A percentile compares a stretch with the other conserved stretches of the same genome.
These are phyloP conservation scores for Exobasidium rhododendri DNA, from an alignment of 1,284 basidiomycete genomes.

Conservation along the genomic window DNA sequence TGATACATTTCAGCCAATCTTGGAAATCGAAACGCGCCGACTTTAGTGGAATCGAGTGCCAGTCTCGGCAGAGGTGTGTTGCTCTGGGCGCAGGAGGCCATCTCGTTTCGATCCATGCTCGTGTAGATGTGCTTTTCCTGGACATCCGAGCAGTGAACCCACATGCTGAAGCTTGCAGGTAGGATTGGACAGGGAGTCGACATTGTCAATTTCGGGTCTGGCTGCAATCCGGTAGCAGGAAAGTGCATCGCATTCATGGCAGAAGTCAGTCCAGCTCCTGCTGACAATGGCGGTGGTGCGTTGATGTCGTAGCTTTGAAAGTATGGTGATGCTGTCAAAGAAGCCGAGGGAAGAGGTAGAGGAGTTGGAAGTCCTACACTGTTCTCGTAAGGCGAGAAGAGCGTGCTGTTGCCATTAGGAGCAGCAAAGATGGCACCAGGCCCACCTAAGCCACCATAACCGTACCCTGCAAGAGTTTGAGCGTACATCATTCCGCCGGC, in stretches of 20 bases:
- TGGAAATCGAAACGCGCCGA: slow-evolving; percentile 50
- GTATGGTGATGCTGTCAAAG: slow-evolving; percentile 4
- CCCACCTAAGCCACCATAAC: slow-evolving; percentile 46
- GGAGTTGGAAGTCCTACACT: slow-evolving; percentile 13
- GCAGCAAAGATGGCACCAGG: slow-evolving; percentile 32
- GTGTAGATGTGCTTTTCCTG: slow-evolving; percentile 52
- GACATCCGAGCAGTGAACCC: slow-evolving; percentile 42
- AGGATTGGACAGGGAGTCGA: slow-evolving; percentile 37
- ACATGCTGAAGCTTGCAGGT: slow-evolving; percentile 52
- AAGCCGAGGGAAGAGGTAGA: background rate
- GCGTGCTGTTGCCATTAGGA: slow-evolving; percentile 20
- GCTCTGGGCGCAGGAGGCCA: slow-evolving; percentile 37
- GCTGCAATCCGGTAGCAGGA: slow-evolving; percentile 12
- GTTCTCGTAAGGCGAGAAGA: slow-evolving; percentile 44
- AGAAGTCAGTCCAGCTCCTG: slow-evolving; percentile 33
- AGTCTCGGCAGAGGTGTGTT: slow-evolving; percentile 37
- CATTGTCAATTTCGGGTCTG: slow-evolving; percentile 23
- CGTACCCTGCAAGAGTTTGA: slow-evolving; percentile 49
- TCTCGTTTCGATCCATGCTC: slow-evolving; percentile 40
- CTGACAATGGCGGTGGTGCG: slow-evolving; percentile 32
- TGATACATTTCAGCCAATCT: slow-evolving; percentile 53
- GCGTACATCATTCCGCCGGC: slow-evolving; percentile 55
- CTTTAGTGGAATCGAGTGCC: slow-evolving; percentile 35
- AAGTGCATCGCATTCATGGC: slow-evolving; percentile 45
- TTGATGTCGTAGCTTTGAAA: background rate